A percentile compares a stretch with the other conserved stretches of the same genome.
phyloP scores from a whole-genome alignment of 1,284 basidiomycete genomes.

The Malassezia psittaci region DNA sequence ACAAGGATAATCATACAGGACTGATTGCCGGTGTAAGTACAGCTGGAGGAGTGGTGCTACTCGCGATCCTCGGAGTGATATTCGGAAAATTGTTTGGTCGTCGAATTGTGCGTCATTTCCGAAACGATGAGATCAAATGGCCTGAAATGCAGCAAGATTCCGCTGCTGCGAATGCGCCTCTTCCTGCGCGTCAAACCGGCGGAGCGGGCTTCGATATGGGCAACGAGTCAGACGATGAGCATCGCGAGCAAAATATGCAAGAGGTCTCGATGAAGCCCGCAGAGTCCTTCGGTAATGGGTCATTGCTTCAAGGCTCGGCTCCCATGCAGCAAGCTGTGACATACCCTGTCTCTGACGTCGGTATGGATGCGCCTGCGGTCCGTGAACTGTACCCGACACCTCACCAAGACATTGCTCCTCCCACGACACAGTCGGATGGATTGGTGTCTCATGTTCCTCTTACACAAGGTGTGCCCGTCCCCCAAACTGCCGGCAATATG shows the following conservation, averaged over 20 bases:
- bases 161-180: slow-evolving; percentile 23
- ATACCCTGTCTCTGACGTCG: neutral
- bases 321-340: neutral
- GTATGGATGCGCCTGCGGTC: neutral
- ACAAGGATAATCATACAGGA: slow-evolving; percentile 22
- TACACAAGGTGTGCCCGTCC: neutral
- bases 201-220: slow-evolving; percentile 47
- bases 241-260: slow-evolving; percentile 7
- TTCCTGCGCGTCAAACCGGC: slow-evolving; percentile 40
- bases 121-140: slow-evolving; percentile 43
- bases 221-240: slow-evolving; percentile 31
- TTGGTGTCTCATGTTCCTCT: neutral
- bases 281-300: slow-evolving; percentile 1
- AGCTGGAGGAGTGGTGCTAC: slow-evolving; percentile 34
- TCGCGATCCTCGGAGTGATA: slow-evolving; percentile 32
- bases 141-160: slow-evolving; percentile 42
- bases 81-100: slow-evolving; percentile 37
- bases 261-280: slow-evolving; percentile 5
- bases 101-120: slow-evolving; percentile 25
- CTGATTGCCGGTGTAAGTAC: slow-evolving; percentile 42
- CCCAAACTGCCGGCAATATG: neutral
- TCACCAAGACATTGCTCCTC: neutral
- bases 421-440: neutral
- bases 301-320: neutral
- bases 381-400: neutral